Percentiles rank a stretch among this genome's conserved stretches.
Conservation (phyloP, 2,329 filamentous ascomycete genomes). For the Fusarium paranaense region DNA sequence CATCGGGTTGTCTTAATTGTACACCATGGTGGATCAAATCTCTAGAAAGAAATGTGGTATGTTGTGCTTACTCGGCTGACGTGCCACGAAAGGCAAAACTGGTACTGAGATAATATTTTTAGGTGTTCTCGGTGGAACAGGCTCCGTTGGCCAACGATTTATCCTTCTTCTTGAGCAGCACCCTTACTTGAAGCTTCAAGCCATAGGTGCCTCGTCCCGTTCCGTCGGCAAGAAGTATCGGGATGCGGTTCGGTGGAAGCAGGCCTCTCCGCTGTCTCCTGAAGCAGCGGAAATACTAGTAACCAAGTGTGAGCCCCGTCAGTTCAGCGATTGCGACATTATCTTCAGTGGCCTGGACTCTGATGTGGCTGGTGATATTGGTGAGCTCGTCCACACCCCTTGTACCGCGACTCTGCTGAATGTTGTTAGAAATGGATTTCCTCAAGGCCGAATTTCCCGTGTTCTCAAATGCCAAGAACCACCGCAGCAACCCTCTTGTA, state of each 20-base stretch:
- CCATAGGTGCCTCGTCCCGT: constrained; percentile 89
- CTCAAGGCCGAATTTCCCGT: constrained; percentile 87
- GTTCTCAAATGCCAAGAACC: constrained; percentile 98
- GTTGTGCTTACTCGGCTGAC: accelerated
- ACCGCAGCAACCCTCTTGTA: constrained; percentile 88
- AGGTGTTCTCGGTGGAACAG: constrained; percentile 90
- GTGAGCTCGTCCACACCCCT: constrained; percentile 60
- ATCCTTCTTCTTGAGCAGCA: constrained; percentile 91
- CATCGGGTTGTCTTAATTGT: neutral
- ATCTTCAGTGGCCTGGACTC: constrained; percentile 94
- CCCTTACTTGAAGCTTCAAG: constrained; percentile 86
- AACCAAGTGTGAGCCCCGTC: constrained; percentile 82
- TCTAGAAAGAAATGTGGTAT: neutral
- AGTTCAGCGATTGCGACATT: constrained; percentile 91
- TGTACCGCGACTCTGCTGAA: neutral
- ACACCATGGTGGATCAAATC: neutral
- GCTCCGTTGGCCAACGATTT: constrained; percentile 94
- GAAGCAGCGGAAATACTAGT: constrained; percentile 84
- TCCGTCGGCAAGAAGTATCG: constrained; percentile 94
- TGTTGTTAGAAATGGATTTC: constrained; percentile 82
- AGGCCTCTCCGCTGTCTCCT: constrained; percentile 80
- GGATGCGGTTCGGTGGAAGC: constrained; percentile 96
- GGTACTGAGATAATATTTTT: neutral
- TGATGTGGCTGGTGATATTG: constrained; percentile 91
- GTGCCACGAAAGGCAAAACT: neutral